These are phyloP conservation scores for Calophaca sinica DNA, from an alignment of 306 rosid species.

Conservation along the genomic window DNA sequence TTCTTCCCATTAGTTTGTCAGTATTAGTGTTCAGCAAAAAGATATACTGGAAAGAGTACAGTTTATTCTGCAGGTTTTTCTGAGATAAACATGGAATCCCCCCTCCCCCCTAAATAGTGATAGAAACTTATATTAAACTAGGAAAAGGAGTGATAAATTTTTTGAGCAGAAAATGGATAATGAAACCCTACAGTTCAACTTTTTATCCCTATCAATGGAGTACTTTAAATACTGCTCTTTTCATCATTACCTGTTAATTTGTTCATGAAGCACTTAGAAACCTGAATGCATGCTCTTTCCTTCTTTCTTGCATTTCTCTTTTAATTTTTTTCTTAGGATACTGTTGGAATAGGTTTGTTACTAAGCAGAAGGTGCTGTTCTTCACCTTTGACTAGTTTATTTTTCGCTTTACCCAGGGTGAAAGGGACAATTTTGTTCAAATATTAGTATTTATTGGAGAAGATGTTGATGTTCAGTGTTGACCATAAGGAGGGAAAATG, in stretches of 20 bases:
- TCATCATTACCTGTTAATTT: not conserved
- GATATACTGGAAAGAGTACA: constrained; percentile 1
- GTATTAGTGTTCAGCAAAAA: constrained; percentile 26
- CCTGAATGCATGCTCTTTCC: not conserved
- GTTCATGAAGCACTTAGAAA: no score
- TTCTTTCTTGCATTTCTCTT: not conserved
- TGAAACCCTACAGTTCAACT: not conserved
- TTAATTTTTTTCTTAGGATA: not conserved
- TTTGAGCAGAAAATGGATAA: not conserved
- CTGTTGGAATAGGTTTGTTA: not conserved
- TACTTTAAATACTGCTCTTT: not conserved
- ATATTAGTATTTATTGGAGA: not conserved
- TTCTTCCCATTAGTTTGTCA: not conserved
- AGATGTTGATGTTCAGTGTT: not conserved
- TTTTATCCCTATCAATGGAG: not conserved
- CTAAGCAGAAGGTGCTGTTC: not conserved
- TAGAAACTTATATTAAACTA: not conserved
- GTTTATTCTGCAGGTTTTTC: not conserved
- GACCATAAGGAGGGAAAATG: not conserved
- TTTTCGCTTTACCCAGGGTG: not conserved
- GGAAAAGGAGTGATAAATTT: not conserved
- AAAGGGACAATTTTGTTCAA: not conserved
- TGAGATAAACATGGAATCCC: not conserved
- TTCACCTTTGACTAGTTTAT: not conserved
- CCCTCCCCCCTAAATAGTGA: not conserved